Base-by-base conservation (phyloP, 2,329 filamentous ascomycete species). In the Cercospora sp. region DNA sequence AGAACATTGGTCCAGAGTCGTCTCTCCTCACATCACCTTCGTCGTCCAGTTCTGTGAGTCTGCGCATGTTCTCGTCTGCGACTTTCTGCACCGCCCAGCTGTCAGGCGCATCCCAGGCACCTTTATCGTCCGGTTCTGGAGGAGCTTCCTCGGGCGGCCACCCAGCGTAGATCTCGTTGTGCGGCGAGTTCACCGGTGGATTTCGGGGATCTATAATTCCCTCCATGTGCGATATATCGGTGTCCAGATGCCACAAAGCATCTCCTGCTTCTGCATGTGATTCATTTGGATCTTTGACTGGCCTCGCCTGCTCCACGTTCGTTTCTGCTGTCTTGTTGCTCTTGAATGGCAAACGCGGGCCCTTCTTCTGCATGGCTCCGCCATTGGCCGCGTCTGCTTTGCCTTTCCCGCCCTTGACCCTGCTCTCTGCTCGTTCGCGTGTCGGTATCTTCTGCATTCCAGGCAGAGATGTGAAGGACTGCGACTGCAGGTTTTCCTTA, bases 41-140 rank as follows among this genome's bases (percentile, higher is more conserved):
- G 65, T 94, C 91, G 70, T 93, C 91, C 13, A 87, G 82, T 66
- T 93, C 91, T 78, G 81, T 73, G 83, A 86, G 72, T n/a, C 85
- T 76, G 12, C 81, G 79, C 62, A 85, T 82, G 70, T 86, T 86
- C 65, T 92, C 90, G 73, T 93, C 89, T 7, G 87, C 87, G 45
- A 83, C 81, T 67, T 89, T 89, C 73, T 91, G 92, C 28, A 98
- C 94, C 61, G 92, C 93, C 95, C 95, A 99, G 78, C 94, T 97
- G 79, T 98, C 94, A 1, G 95, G 94, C 3, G 94, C 94, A 79
- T 96, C 92, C 94, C 94, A 99, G 3, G 88, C 88, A n/a, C 79
- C 81, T 65, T 79, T 78, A 34, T 81, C 79, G 55, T 77, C 76
- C 8, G 61, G 60, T 59, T 69, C 63, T 10, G 61, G 65, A 40